phyloP scores from a whole-genome alignment of 176 grass and related monocot species.

The Hyparrhenia diplandra region DNA sequence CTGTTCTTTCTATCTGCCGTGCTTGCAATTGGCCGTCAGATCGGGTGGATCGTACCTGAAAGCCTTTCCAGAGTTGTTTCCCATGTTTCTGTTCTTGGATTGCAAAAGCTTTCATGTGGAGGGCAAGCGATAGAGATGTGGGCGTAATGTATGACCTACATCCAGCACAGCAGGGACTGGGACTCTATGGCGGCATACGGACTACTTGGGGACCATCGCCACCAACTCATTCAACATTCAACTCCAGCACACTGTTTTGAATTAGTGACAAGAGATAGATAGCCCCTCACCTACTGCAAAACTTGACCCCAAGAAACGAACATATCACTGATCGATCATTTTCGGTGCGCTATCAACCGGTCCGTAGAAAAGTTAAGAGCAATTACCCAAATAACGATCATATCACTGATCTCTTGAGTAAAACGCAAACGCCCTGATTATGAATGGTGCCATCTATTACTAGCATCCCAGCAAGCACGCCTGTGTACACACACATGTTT shows the following conservation, averaged over 20 bases:
- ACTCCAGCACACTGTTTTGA: neutral
- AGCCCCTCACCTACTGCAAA: neutral
- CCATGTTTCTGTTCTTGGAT: neutral
- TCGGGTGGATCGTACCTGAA: neutral
- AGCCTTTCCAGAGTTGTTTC: neutral
- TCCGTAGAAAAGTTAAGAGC: neutral
- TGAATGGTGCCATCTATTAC: neutral
- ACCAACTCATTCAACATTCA: constrained; percentile 12
- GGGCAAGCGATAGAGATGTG: neutral
- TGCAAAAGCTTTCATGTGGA: neutral
- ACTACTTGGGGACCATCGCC: neutral
- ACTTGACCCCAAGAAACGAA: neutral
- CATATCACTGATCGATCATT: neutral
- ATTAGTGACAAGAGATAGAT: neutral
- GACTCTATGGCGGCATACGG: neutral
- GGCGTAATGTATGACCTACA: neutral
- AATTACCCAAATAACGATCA: too few relatives aligned
- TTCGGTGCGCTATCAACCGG: neutral
- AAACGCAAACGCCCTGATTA: neutral
- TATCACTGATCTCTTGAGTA: too few relatives aligned
- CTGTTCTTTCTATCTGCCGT: neutral
- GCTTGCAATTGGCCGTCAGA: neutral
- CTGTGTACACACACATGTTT: too few relatives aligned
- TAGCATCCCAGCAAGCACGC: neutral
- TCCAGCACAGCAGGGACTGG: neutral